Percentiles rank a stretch among this genome's conserved stretches.
phyloP scores from a whole-genome alignment of 768 basidiomycete species.

The Galerina sulciceps region DNA sequence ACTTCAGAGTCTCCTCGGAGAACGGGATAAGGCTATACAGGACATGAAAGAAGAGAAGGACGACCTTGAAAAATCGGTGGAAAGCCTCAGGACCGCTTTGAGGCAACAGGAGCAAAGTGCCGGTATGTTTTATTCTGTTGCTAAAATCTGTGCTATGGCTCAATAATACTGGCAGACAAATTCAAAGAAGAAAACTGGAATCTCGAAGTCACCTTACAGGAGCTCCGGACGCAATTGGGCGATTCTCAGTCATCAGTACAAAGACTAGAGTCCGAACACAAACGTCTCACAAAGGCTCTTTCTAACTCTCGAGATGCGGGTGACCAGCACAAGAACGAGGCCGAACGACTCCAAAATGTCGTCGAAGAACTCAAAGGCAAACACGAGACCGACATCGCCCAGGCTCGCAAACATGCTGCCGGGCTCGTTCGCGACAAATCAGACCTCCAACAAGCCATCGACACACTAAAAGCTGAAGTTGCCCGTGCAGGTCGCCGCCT shows the following conservation, averaged over 20 bases:
- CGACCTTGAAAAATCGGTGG: conserved; percentile 79
- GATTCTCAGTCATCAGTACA: conserved; percentile 68
- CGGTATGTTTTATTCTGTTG: conserved; percentile 48
- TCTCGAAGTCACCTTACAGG: conserved; percentile 91
- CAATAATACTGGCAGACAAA: conserved; percentile 60
- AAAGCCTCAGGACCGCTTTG: conserved; percentile 74
- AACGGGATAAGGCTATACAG: conserved; percentile 91
- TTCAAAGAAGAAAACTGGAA: conserved; percentile 99
- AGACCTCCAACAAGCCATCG: conserved; percentile 83
- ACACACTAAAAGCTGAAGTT: conserved; percentile 74
- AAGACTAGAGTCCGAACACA: conserved; percentile 82
- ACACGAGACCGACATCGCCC: conserved; percentile 94
- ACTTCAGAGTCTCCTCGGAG: conserved; percentile 86
- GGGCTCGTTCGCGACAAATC: conserved; percentile 90
- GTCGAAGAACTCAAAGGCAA: conserved; percentile 82
- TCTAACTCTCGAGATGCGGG: conserved; percentile 71
- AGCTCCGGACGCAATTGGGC: conserved; percentile 71
- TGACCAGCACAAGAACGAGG: conserved; percentile 88
- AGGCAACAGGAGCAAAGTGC: conserved; percentile 80
- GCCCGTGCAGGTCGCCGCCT: conserved; percentile 65
- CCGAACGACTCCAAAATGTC: conserved; percentile 65
- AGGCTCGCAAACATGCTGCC: conserved; percentile 85
- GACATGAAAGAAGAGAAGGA: conserved; percentile 93
- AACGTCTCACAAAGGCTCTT: conserved; percentile 78
- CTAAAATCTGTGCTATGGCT: background rate